Base-by-base conservation (phyloP, 441 rosid genomes). In the Syzygium syzygioides region DNA sequence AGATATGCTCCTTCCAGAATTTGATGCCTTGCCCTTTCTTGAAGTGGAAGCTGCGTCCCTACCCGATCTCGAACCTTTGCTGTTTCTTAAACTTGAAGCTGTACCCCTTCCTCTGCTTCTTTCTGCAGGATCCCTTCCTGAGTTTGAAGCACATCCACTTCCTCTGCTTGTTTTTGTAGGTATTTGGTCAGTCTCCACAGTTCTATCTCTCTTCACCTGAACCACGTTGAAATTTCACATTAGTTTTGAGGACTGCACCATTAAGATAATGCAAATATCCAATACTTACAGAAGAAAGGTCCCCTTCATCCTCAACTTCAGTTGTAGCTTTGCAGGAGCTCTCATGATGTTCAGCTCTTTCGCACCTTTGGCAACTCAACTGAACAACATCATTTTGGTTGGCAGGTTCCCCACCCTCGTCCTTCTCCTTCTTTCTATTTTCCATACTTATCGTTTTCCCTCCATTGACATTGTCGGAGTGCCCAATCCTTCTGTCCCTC, bases 61-160 rank as follows among this genome's bases (percentile, higher is more conserved):
- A 8, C 12, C 13, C 2, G 1, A 9, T 7, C 79, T 66, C 0
- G 0, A 66, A 66, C 13, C 45, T 66, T 32, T 9, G 25, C 3
- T 32, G 2, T 66, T 32, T 66, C 14, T 66, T 2, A 25, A 66
- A 66, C 25, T 66, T 9, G 45, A 66, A 32, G 45, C 7, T 18
- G 9, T 66, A 18, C 1, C 0, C 45, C 79, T 18, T 32, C 2
- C 37, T 2, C 6, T 8, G 1, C 76, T 12, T 64, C 11, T 64
- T 30, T 64, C 5, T 30, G 3, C 23, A 7, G 3, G 41, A 30
- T 0, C 11, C 37, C 6, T 15, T 64, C 5, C 76, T 30, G 20
- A 20, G 0, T 2, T 30, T 15, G 37, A 30, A 64, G 0, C 3
- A 2, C 0, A 1, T 34, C 26, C 79, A 9, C 79, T 34, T 19